Percentiles rank a stretch among this genome's conserved stretches.
Conservation (phyloP, 192 early-diverging fungal species). For the Coemansia javaensis region DNA sequence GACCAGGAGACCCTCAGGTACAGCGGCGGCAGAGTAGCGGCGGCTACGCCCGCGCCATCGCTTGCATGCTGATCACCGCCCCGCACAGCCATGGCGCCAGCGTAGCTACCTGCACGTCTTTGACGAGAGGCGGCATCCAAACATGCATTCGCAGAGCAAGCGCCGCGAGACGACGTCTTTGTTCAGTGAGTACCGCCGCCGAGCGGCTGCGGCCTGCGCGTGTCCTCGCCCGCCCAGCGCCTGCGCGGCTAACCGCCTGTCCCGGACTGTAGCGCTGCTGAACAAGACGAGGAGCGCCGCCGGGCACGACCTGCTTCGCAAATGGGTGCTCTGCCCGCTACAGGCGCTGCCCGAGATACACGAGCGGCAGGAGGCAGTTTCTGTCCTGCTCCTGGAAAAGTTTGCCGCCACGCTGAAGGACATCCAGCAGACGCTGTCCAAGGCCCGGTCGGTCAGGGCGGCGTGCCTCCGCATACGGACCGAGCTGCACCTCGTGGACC, state of each 20-base stretch:
- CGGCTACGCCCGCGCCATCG: too few species aligned
- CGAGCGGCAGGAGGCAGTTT: slow-evolving; percentile 26
- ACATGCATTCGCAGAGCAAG: slow-evolving; percentile 62
- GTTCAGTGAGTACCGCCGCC: slow-evolving; percentile 60
- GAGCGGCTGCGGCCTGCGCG: too few species aligned
- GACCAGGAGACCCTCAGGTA: slow-evolving; percentile 22
- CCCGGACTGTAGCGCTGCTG: slow-evolving; percentile 15
- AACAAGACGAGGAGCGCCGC: slow-evolving; percentile 28
- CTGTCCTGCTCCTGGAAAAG: neutral
- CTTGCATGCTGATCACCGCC: neutral
- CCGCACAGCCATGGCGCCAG: neutral
- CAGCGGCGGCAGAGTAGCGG: neutral
- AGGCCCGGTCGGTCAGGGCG: slow-evolving; percentile 10
- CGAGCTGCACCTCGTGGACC: slow-evolving; percentile 24
- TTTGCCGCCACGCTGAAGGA: slow-evolving; percentile 1
- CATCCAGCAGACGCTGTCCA: slow-evolving; percentile 13
- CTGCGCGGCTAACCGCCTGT: too few species aligned
- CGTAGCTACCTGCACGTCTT: slow-evolving; percentile 77
- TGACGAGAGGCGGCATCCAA: slow-evolving; percentile 72
- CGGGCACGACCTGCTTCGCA: slow-evolving; percentile 25
- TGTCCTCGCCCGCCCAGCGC: too few species aligned
- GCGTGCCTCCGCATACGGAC: slow-evolving; percentile 27
- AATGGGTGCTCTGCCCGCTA: slow-evolving; percentile 29
- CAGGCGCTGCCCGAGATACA: slow-evolving; percentile 19
- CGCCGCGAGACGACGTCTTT: slow-evolving; percentile 68